Base-by-base conservation (phyloP, 225 moss, liverwort and hornwort genomes). In the Rhytidiadelphus loreus region DNA sequence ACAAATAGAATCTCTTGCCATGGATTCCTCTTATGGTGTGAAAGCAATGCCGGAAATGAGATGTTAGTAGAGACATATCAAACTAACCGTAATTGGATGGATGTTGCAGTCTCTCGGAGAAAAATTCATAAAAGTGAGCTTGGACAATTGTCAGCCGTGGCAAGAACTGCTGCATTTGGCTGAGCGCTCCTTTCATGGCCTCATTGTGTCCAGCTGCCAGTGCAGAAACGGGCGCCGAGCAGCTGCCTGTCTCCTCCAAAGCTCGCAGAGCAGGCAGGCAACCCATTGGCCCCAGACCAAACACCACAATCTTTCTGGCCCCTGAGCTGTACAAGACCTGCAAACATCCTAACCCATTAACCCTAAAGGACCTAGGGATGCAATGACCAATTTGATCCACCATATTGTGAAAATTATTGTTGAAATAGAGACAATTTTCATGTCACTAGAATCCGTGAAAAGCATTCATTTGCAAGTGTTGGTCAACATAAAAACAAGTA, bases 281-380 rank as follows among this genome's bases (percentile, higher is more conserved):
- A 37, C 97, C 97, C 87, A 96, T 88, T 53, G 96, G 96, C 57
- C 97, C 97, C 60, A 94, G 77, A 21, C 92, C 96, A 84, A 93
- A 85, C 46, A 96, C 85, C 83, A 94, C 93, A 52, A 97, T 81
- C 80, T 95, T 97, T n/a, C 92, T 90, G 46, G 96, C 97, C 61
- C 97, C 95, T 55, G 87, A 89, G 39, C 88, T 92, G 82, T 93
- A 85, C 84, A 97, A 91, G 56, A 92, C 83, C 97, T 97, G 88
- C 62, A 86, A 87, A 48, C 25, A 2, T 35, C 55, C 18, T 37
- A 37, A 50, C 29, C 9, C 43, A 60, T 26, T 44, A 61, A 26
- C 75, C 37, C 48, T 59, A 10, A 26, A 60, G 24, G 60, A 25
- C 59, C 39, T 4, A 53, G 11, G 39, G 57, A 4, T 84, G 21